phyloP scores from a whole-genome alignment of 805 yeast species.

The Lipomyces sp. region DNA sequence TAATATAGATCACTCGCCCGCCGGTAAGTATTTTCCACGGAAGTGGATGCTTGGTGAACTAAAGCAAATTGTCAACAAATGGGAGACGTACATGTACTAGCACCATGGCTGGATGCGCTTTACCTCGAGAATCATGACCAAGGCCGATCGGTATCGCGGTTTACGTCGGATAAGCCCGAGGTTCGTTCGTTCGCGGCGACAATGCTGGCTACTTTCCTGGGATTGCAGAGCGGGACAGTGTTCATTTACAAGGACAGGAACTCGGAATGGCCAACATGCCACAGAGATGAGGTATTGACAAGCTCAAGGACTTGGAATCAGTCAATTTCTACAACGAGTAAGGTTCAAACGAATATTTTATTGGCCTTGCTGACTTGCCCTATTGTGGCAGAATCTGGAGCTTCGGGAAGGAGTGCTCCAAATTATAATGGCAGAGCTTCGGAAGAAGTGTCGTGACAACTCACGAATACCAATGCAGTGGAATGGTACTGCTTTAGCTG shows the following conservation, averaged over 20 bases:
- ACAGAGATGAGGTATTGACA: conserved; percentile 53
- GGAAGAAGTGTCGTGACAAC: conserved; percentile 55
- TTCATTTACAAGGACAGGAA: conserved; percentile 66
- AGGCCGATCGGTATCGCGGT: conserved; percentile 59
- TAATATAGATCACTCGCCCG: conserved; percentile 13
- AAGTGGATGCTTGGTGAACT: conserved; percentile 26
- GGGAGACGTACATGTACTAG: conserved; percentile 49
- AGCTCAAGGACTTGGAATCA: conserved; percentile 58
- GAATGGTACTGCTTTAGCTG: conserved; percentile 49
- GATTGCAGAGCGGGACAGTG: conserved; percentile 59
- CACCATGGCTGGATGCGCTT: conserved; percentile 63
- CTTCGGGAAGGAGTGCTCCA: conserved; percentile 3
- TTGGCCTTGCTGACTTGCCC: too few species aligned
- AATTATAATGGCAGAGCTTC: conserved; percentile 41
- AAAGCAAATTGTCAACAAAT: conserved; percentile 28
- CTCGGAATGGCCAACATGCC: conserved; percentile 41
- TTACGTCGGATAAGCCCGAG: conserved; percentile 52
- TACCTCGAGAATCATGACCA: conserved; percentile 66
- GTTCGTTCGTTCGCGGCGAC: conserved; percentile 52
- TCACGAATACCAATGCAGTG: conserved; percentile 62
- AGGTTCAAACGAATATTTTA: too few species aligned
- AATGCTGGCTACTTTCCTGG: conserved; percentile 53
- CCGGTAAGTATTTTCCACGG: conserved; percentile 24
- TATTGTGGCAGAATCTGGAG: conserved; percentile 3
- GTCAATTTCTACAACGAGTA: conserved; percentile 48